Evolutionary conservation across 768 basidiomycete species (phyloP).

Genomic region (Flagelloscypha sp.): DNA sequence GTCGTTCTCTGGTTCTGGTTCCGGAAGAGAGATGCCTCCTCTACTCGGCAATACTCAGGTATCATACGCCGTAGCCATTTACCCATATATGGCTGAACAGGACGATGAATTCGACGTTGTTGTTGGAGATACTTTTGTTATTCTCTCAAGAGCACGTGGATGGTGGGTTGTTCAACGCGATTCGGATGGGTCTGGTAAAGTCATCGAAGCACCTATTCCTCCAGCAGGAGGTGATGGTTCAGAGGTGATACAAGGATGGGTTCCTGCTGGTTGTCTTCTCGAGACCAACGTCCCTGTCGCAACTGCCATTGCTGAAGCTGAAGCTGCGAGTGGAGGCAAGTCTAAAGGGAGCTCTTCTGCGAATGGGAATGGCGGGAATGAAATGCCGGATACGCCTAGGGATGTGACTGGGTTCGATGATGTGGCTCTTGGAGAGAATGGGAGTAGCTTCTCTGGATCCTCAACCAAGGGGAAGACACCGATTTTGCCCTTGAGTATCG

Average conservation of each 20-base stretch:
- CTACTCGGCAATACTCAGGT: no score
- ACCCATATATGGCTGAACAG: constrained; percentile 97
- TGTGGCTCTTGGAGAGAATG: no score
- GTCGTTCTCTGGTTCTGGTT: no score
- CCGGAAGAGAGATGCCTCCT: constrained; percentile 33
- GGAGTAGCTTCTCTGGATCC: no score
- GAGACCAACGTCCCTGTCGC: constrained; percentile 91
- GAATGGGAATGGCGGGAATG: no score
- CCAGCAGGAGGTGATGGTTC: no score
- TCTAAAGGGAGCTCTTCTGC: constrained; percentile 25
- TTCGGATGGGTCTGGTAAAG: constrained; percentile 71
- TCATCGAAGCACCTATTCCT: no score
- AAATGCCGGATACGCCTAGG: constrained; percentile 29
- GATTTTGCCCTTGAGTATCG: constrained; percentile 83
- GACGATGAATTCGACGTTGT: constrained; percentile 98
- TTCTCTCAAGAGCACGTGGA: constrained; percentile 87
- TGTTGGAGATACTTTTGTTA: constrained; percentile 92
- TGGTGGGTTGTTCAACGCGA: constrained; percentile 99
- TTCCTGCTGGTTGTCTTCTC: constrained; percentile 92
- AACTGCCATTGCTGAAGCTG: constrained; percentile 77
- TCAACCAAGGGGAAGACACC: constrained; percentile 51
- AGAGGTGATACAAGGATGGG: constrained; percentile 85
- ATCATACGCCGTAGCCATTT: constrained; percentile 95
- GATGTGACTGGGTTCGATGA: no score
- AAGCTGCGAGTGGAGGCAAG: constrained; percentile 45